These are phyloP conservation scores for Trichoderma koningiopsis DNA, from an alignment of 2,329 filamentous ascomycete species.

Conservation along the genomic window DNA sequence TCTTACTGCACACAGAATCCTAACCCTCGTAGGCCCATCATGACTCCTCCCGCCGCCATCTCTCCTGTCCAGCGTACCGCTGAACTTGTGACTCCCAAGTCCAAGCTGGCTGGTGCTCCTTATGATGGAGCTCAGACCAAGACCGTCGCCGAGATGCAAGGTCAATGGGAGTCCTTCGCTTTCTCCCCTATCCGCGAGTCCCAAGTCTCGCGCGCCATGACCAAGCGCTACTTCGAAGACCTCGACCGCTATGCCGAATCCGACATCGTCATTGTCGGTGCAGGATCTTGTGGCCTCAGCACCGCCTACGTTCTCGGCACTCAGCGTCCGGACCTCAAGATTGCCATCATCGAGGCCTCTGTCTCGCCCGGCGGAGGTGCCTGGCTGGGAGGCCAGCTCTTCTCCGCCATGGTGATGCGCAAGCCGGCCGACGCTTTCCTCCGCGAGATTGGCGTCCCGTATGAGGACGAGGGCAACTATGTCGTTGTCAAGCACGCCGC, in stretches of 20 bases:
- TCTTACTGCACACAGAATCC: constrained; percentile 33
- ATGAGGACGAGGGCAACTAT: constrained; percentile 84
- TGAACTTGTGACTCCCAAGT: constrained; percentile 48
- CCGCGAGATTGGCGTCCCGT: constrained; percentile 77
- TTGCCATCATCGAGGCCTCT: constrained; percentile 85
- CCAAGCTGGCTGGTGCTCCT: constrained; percentile 43
- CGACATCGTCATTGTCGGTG: constrained; percentile 91
- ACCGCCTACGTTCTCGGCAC: constrained; percentile 83
- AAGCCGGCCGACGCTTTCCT: constrained; percentile 89
- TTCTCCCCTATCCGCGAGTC: constrained; percentile 89
- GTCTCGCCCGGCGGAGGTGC: constrained; percentile 87
- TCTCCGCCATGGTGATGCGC: constrained; percentile 93
- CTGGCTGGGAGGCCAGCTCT: constrained; percentile 92
- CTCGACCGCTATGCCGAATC: constrained; percentile 87
- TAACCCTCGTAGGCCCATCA: constrained; percentile 50
- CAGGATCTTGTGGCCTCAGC: constrained; percentile 83
- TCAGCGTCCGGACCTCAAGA: constrained; percentile 84
- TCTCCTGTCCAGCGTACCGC: constrained; percentile 57
- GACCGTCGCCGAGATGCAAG: constrained; percentile 66
- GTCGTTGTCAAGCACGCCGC: constrained; percentile 94
- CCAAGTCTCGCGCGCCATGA: constrained; percentile 92
- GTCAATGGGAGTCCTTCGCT: constrained; percentile 78
- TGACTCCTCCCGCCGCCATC: constrained; percentile 78
- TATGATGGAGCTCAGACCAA: constrained; percentile 40
- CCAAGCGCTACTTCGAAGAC: constrained; percentile 87